A percentile compares a stretch with the other conserved stretches of the same genome.
phyloP scores from a whole-genome alignment of 1,284 basidiomycete species.

The Dichomitus squalens region DNA sequence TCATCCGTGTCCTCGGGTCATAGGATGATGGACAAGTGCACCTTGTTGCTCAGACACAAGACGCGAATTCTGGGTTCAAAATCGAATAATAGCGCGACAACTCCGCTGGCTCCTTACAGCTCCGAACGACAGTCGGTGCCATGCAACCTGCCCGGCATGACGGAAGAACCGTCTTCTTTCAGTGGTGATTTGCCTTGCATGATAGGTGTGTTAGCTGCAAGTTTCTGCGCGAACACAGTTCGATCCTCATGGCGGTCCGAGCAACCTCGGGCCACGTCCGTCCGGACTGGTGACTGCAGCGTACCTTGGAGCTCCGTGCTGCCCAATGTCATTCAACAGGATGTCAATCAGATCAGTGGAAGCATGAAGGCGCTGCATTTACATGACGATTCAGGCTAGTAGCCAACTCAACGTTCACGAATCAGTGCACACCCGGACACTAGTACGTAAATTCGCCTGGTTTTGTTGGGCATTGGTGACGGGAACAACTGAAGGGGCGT shows the following conservation, averaged over 20 bases:
- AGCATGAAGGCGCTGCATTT: neutral
- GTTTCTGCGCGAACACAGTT: constrained; percentile 1
- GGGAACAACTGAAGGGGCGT: neutral
- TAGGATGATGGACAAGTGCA: neutral
- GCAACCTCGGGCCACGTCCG: neutral
- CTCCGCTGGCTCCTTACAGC: neutral
- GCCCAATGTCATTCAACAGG: neutral
- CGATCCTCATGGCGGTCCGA: neutral
- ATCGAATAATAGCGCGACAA: neutral
- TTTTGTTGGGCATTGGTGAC: neutral
- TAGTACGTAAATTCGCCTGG: constrained; percentile 18
- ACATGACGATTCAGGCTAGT: neutral
- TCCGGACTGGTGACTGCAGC: neutral
- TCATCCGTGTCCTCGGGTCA: neutral
- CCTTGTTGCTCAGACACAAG: neutral
- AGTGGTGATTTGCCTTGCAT: constrained; percentile 13
- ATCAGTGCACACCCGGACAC: neutral
- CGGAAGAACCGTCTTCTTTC: neutral
- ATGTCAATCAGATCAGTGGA: neutral
- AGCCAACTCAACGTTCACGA: neutral
- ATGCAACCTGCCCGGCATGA: neutral
- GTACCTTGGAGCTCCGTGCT: neutral
- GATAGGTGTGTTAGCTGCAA: constrained; percentile 8
- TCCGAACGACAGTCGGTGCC: neutral
- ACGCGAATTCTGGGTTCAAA: constrained; percentile 5